These are phyloP conservation scores for Penicillium paxilli DNA, from an alignment of 495 filamentous ascomycete species.

Conservation along the genomic window DNA sequence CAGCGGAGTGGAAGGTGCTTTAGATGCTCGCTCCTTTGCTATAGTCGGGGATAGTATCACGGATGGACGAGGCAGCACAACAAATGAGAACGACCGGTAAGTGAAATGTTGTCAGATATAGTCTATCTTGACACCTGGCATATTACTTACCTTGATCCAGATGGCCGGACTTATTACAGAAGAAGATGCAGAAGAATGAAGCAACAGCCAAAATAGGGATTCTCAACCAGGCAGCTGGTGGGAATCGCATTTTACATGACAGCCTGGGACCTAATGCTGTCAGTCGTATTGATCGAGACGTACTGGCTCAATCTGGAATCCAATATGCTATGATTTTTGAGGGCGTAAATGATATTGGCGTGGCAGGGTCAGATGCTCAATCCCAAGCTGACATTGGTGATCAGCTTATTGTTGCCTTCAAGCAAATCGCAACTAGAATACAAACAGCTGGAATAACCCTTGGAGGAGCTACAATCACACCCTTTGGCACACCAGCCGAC, in stretches of 20 bases:
- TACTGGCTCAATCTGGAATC: conserved; percentile 55
- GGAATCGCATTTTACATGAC: conserved; percentile 64
- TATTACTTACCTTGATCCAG: conserved; percentile 22
- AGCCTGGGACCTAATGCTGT: conserved; percentile 64
- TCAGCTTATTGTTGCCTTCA: conserved; percentile 55
- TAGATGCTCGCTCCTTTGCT: conserved; percentile 48
- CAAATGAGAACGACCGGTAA: conserved; percentile 65
- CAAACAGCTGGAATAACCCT: conserved; percentile 55
- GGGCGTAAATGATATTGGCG: conserved; percentile 74
- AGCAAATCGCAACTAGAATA: conserved; percentile 57
- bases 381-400: conserved; percentile 53
- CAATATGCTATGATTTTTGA: conserved; percentile 69
- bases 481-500: conserved; percentile 52
- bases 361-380: conserved; percentile 41
- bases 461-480: conserved; percentile 69
- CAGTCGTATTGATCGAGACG: conserved; percentile 63
- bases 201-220: conserved; percentile 52
- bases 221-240: conserved; percentile 72
- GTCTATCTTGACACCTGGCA: not conserved
- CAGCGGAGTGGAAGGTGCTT: conserved; percentile 59
- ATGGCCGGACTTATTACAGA: conserved; percentile 67
- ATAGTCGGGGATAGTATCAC: conserved; percentile 77
- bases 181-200: conserved; percentile 49
- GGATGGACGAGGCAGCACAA: conserved; percentile 64
- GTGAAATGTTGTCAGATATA: too few relatives aligned